A percentile compares a stretch with the other conserved stretches of the same genome.
Conservation (phyloP, 2,329 filamentous ascomycete species). For the Trichophyton mentagrophytes region DNA sequence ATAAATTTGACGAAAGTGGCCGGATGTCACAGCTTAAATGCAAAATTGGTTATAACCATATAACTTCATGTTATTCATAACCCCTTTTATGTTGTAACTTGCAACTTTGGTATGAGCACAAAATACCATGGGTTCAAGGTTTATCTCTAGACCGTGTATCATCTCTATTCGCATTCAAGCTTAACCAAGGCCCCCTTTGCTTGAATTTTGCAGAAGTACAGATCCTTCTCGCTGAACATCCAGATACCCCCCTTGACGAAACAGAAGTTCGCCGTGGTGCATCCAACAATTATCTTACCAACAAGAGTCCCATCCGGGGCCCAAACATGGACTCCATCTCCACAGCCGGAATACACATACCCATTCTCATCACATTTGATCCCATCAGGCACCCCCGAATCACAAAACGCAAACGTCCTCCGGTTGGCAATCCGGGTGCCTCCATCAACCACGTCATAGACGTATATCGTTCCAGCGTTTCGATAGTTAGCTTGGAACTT, state of each 20-base stretch:
- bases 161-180: constrained; percentile 9
- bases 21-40: background rate
- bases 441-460: constrained; percentile 31
- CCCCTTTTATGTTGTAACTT: background rate
- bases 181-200: constrained; percentile 12
- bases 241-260: constrained; percentile 24
- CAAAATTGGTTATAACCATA: background rate
- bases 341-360: constrained; percentile 44
- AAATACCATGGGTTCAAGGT: too few relatives aligned
- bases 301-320: constrained; percentile 37
- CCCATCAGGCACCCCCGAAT: constrained; percentile 33
- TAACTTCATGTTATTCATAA: background rate
- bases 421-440: constrained; percentile 37
- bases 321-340: constrained; percentile 45
- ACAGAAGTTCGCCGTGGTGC: constrained; percentile 37
- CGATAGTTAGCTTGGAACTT: constrained; percentile 11
- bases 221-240: constrained; percentile 13
- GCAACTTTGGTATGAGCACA: too few relatives aligned
- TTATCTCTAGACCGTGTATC: background rate
- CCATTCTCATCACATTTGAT: constrained; percentile 42
- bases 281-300: constrained; percentile 44
- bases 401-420: constrained; percentile 41
- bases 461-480: constrained; percentile 20
- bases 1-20: background rate
- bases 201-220: constrained; percentile 11